Conservation (phyloP, 805 yeast species). For the Candida taoyuanica region DNA sequence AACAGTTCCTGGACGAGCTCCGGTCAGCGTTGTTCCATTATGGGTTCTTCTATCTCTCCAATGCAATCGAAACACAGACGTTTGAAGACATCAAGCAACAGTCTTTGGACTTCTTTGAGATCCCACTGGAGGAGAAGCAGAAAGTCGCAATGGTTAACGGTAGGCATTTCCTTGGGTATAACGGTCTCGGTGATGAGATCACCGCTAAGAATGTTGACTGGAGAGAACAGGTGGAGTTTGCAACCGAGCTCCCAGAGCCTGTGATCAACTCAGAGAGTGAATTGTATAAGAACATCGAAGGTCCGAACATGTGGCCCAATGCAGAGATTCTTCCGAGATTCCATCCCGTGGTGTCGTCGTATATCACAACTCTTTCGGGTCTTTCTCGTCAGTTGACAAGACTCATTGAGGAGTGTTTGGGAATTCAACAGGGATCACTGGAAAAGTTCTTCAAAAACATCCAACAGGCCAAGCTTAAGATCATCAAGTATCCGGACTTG, state of each 20-base stretch:
- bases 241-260: slow-evolving; percentile 43
- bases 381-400: slow-evolving; percentile 39
- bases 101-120: slow-evolving; percentile 34
- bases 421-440: slow-evolving; percentile 37
- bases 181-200: slow-evolving; percentile 42
- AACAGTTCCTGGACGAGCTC: slow-evolving; percentile 20
- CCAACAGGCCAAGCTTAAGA: slow-evolving; percentile 39
- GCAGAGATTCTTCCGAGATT: slow-evolving; percentile 32
- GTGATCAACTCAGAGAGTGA: slow-evolving; percentile 28
- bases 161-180: slow-evolving; percentile 43
- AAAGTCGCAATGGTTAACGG: slow-evolving; percentile 39
- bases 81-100: slow-evolving; percentile 29
- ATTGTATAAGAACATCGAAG: slow-evolving; percentile 40
- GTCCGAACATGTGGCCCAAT: slow-evolving; percentile 46
- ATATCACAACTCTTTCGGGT: slow-evolving; percentile 41
- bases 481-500: slow-evolving; percentile 35
- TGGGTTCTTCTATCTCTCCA: slow-evolving; percentile 39
- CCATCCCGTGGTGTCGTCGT: slow-evolving; percentile 26
- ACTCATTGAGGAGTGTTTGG: slow-evolving; percentile 53
- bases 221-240: slow-evolving; percentile 47
- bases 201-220: slow-evolving; percentile 43
- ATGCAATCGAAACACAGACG: slow-evolving; percentile 37
- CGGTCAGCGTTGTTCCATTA: slow-evolving; percentile 49
- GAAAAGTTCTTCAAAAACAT: slow-evolving; percentile 49
- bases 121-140: slow-evolving; percentile 36